A percentile compares a stretch with the other conserved stretches of the same genome.
Evolutionary conservation across 2,329 filamentous ascomycete species (phyloP).

Genomic region (Escovopsis sp.): DNA sequence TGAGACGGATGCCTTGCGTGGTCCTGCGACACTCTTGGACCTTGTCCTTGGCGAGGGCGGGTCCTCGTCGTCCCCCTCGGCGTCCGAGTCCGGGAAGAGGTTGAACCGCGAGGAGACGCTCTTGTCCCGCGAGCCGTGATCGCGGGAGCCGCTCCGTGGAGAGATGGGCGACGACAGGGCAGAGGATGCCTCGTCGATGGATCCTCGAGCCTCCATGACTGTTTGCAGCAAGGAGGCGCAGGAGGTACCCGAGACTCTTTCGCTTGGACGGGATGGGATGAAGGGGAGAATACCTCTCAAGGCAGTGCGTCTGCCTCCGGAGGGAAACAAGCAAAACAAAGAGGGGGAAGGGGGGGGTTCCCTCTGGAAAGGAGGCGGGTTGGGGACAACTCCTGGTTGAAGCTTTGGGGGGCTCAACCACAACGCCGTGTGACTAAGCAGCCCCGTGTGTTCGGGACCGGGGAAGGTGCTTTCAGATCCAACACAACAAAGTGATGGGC

Average conservation of each 20-base stretch:
- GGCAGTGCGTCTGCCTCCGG: no score
- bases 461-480: no score
- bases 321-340: not conserved
- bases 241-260: not conserved
- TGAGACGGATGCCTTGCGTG: constrained; percentile 3
- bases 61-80: constrained; percentile 1
- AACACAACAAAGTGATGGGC: no score
- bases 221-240: not conserved
- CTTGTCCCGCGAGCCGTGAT: constrained; percentile 19
- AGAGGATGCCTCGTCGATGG: not conserved
- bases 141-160: constrained; percentile 15
- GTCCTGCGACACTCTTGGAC: constrained; percentile 8
- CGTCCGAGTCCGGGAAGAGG: constrained; percentile 12
- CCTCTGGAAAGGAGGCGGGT: no score
- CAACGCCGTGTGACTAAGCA: no score
- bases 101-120: constrained; percentile 20
- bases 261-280: no score
- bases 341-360: no score
- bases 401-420: no score
- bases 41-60: constrained; percentile 3
- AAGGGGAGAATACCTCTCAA: no score
- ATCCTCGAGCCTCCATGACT: constrained; percentile 8
- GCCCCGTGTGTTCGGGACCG: no score
- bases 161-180: not conserved
- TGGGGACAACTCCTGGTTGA: no score